These are phyloP conservation scores for Anethum foeniculum DNA, from an alignment of 140 eudicot genomes.

Conservation along the genomic window DNA sequence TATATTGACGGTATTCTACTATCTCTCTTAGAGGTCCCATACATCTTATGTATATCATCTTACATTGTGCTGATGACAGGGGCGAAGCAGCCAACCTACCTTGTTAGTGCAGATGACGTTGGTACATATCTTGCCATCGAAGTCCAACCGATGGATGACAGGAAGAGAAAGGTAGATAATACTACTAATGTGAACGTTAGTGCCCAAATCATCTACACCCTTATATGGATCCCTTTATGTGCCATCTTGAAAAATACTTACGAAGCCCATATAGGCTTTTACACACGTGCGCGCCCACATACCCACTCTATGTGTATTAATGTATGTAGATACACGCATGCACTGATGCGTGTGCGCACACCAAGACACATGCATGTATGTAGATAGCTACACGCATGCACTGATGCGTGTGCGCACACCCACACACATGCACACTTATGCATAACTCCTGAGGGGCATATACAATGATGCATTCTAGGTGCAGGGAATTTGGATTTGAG, in stretches of 20 bases:
- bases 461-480: not conserved
- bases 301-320: not conserved
- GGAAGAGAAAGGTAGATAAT: conserved; percentile 64
- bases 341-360: not conserved
- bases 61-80: conserved; percentile 39
- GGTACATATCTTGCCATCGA: conserved; percentile 85
- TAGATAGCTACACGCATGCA: not conserved
- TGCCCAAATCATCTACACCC: not conserved
- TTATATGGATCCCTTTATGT: not conserved
- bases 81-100: conserved; percentile 89
- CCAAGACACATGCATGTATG: no score
- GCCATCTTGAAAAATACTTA: not conserved
- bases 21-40: not conserved
- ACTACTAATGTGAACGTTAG: not conserved
- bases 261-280: not conserved
- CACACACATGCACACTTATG: no score
- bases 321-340: not conserved
- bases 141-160: conserved; percentile 94
- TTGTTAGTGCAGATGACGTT: conserved; percentile 89
- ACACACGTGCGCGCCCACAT: not conserved
- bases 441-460: not conserved
- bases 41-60: conserved; percentile 5
- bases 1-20: conserved; percentile 69
- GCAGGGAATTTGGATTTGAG: not conserved
- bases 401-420: not conserved